Evolutionary conservation across 129 eudicot species (phyloP).

Genomic region (Flaveria ramosissima): DNA sequence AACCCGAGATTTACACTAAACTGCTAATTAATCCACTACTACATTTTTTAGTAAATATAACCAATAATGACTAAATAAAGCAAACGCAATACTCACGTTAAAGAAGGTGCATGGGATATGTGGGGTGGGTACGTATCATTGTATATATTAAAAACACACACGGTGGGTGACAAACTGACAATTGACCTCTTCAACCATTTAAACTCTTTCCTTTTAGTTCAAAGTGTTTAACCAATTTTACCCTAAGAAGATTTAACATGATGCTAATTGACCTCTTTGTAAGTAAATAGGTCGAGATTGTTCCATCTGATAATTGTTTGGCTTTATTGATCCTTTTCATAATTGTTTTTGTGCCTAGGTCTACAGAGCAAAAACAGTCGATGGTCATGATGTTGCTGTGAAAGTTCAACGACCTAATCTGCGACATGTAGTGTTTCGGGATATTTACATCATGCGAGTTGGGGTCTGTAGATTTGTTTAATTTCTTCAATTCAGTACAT

Average conservation of each 20-base stretch:
- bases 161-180: not conserved
- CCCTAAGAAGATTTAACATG: not conserved
- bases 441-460: constrained; percentile 85
- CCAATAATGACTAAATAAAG: too few species aligned
- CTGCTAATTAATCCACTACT: too few species aligned
- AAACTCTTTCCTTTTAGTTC: not conserved
- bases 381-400: constrained; percentile 82
- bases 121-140: not conserved
- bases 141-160: constrained; percentile 1
- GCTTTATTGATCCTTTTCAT: constrained; percentile 7
- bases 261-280: not conserved
- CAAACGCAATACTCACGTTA: too few species aligned
- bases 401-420: constrained; percentile 98
- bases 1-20: too few species aligned
- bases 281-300: constrained; percentile 1
- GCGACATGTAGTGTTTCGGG: constrained; percentile 81
- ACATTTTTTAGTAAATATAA: too few species aligned
- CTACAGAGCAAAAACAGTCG: constrained; percentile 76
- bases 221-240: not conserved
- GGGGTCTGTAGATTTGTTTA: constrained; percentile 72
- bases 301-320: not conserved
- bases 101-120: too few species aligned
- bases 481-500: constrained; percentile 22
- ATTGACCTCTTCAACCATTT: not conserved
- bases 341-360: constrained; percentile 48